A percentile compares a stretch with the other conserved stretches of the same genome.
phyloP scores from a whole-genome alignment of 2,329 filamentous ascomycete species.

The Fusarium chlamydosporum region DNA sequence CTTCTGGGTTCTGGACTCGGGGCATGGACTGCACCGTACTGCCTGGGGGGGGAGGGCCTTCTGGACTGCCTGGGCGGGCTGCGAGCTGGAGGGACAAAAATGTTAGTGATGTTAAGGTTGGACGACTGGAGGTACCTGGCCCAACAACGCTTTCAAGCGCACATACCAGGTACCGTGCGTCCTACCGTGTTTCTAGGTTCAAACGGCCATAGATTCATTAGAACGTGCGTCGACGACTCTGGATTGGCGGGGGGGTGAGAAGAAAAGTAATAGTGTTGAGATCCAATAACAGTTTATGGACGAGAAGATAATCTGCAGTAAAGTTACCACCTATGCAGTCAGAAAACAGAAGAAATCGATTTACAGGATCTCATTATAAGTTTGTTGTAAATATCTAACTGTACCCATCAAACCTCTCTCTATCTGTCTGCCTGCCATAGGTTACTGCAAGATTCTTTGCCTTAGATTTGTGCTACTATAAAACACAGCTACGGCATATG shows the following conservation, averaged over 20 bases:
- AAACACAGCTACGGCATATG: slow-evolving; percentile 17
- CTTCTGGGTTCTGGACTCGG: slow-evolving; percentile 4
- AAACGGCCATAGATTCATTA: slow-evolving; percentile 15
- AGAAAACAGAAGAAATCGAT: background rate
- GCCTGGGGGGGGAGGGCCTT: too few species aligned
- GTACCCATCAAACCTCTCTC: background rate
- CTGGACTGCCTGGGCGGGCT: too few species aligned
- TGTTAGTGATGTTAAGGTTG: slow-evolving; percentile 12
- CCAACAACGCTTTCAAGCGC: slow-evolving; percentile 17
- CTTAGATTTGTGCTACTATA: slow-evolving; percentile 16
- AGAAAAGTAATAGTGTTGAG: background rate
- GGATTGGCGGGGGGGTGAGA: slow-evolving; percentile 30
- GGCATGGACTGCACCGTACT: background rate
- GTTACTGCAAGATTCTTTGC: background rate
- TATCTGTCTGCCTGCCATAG: background rate
- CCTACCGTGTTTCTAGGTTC: slow-evolving; percentile 18
- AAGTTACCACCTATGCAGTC: background rate
- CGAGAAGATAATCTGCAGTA: background rate
- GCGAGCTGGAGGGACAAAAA: slow-evolving; percentile 7
- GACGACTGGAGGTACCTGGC: slow-evolving; percentile 24
- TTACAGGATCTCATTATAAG: background rate
- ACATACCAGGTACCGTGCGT: slow-evolving; percentile 29
- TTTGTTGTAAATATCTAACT: background rate
- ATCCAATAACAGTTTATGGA: slow-evolving; percentile 15
- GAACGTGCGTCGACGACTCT: slow-evolving; percentile 29